A percentile compares a stretch with the other conserved stretches of the same genome.
Conservation (phyloP, 768 basidiomycete species). For the Suillus placidus region DNA sequence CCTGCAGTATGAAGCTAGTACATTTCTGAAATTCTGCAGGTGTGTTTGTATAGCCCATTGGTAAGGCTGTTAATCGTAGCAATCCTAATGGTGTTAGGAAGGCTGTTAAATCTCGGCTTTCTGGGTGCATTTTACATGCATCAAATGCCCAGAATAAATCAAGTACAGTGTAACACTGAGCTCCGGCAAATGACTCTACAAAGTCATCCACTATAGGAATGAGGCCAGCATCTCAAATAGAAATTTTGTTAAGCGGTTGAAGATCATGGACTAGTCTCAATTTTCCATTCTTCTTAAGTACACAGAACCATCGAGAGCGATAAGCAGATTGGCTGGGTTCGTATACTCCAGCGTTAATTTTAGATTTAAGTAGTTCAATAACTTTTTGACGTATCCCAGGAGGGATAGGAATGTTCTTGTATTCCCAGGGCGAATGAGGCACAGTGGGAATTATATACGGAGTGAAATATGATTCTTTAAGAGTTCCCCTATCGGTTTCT, state of each 20-base stretch:
- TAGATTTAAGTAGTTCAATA: constrained; percentile 15
- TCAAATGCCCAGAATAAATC: too few relatives aligned
- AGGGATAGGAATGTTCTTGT: constrained; percentile 33
- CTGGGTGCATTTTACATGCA: too few relatives aligned
- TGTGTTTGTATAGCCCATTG: too few relatives aligned
- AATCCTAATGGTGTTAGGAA: too few relatives aligned
- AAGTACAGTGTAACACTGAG: too few relatives aligned
- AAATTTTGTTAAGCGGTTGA: constrained; percentile 20
- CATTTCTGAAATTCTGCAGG: too few relatives aligned
- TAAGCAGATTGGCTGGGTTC: constrained; percentile 42
- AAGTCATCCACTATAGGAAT: too few relatives aligned
- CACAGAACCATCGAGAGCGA: constrained; percentile 41
- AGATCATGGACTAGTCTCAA: constrained; percentile 24
- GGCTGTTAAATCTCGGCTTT: too few relatives aligned
- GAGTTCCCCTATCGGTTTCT: constrained; percentile 26
- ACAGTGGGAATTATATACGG: constrained; percentile 36
- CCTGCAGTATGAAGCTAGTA: too few relatives aligned
- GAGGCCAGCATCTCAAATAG: constrained; percentile 5
- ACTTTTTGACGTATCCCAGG: constrained; percentile 29
- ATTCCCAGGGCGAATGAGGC: constrained; percentile 36
- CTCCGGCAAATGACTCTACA: too few relatives aligned
- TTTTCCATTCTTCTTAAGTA: constrained; percentile 31
- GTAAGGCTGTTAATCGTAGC: too few relatives aligned
- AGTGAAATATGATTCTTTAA: constrained; percentile 32
- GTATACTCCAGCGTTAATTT: constrained; percentile 43